These are phyloP conservation scores for Fistulina hepatica DNA, from an alignment of 1,284 basidiomycete genomes.

Conservation along the genomic window DNA sequence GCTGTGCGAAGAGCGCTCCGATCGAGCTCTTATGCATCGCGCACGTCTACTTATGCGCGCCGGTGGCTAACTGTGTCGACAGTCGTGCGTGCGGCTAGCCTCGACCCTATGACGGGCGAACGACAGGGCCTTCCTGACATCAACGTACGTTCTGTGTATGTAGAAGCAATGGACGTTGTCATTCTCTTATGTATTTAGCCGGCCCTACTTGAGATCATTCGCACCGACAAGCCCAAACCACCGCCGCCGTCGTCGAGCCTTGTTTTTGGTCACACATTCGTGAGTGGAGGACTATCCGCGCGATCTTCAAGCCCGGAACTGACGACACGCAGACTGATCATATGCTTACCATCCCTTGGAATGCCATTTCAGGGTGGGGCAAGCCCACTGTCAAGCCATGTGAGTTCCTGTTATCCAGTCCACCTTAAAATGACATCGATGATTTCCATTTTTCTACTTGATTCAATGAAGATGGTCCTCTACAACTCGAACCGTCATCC, in stretches of 20 bases:
- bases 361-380: constrained; percentile 65
- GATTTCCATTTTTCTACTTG: not conserved
- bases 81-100: not conserved
- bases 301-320: constrained; percentile 5
- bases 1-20: too few relatives aligned
- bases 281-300: constrained; percentile 25
- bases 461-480: constrained; percentile 51
- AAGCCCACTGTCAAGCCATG: constrained; percentile 78
- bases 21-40: too few relatives aligned
- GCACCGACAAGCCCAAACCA: constrained; percentile 38
- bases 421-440: too few relatives aligned
- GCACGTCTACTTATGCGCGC: too few relatives aligned
- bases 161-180: not conserved
- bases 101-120: constrained; percentile 15
- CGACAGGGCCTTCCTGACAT: constrained; percentile 14
- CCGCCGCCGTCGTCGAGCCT: constrained; percentile 44
- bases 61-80: not conserved
- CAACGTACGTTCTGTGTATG: constrained; percentile 6
- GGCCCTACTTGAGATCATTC: constrained; percentile 31
- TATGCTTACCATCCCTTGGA: constrained; percentile 86
- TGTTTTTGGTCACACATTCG: constrained; percentile 63
- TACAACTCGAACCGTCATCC: constrained; percentile 72
- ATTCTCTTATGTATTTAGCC: constrained; percentile 18
- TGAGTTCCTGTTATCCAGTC: too few relatives aligned
- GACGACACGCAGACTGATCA: constrained; percentile 65